Percentiles rank a stretch among this genome's conserved stretches.
Conservation (phyloP, 2,329 filamentous ascomycete species). For the Talaromyces rugulosus region DNA sequence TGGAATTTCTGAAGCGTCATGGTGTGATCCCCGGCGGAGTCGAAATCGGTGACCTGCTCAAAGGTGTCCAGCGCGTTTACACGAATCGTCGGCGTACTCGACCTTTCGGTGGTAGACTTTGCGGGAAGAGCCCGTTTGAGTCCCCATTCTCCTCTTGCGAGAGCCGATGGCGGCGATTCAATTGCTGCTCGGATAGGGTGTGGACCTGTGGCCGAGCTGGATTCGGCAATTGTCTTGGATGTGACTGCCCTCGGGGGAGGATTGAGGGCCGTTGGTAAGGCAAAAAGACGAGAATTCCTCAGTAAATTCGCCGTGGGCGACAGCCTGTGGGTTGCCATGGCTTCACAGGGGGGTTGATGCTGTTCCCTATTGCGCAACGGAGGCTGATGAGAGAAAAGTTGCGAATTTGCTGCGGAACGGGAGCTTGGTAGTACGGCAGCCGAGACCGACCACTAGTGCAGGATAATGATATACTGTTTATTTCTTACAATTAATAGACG, state of each 20-base stretch:
- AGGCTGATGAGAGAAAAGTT: conserved; percentile 28
- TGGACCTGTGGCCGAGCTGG: conserved; percentile 66
- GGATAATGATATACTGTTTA: neutral
- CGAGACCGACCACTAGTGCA: neutral
- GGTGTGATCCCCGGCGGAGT: conserved; percentile 75
- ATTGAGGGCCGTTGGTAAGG: conserved; percentile 72
- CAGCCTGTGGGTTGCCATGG: conserved; percentile 40
- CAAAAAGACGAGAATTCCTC: conserved; percentile 84
- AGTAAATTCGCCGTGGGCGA: conserved; percentile 67
- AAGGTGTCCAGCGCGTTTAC: conserved; percentile 75
- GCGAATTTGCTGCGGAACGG: neutral
- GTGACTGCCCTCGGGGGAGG: conserved; percentile 52
- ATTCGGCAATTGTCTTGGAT: conserved; percentile 48
- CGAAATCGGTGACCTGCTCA: conserved; percentile 86
- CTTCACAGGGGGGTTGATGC: conserved; percentile 27
- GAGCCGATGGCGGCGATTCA: conserved; percentile 68
- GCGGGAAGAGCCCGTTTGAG: conserved; percentile 79
- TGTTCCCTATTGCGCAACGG: conserved; percentile 11
- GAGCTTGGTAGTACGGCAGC: neutral
- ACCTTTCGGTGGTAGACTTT: conserved; percentile 66
- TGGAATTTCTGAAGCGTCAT: conserved; percentile 81
- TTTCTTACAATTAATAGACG: neutral
- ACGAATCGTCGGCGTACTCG: conserved; percentile 67
- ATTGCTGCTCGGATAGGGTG: conserved; percentile 83
- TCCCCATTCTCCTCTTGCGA: conserved; percentile 82